phyloP scores from a whole-genome alignment of 169 alveolate species.

The Plasmodium ovale region DNA sequence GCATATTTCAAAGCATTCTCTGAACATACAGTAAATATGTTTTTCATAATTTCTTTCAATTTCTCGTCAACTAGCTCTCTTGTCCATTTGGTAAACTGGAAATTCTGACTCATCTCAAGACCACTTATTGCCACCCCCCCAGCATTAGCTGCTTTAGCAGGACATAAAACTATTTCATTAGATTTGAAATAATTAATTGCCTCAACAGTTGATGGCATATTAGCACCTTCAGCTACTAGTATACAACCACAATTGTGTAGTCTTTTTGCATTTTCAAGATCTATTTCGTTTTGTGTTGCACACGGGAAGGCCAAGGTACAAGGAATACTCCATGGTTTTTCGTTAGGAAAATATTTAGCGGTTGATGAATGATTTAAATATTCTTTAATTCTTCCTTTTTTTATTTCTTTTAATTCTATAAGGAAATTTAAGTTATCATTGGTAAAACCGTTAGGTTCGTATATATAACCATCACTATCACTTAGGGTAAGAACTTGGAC shows the following conservation, averaged over 20 bases:
- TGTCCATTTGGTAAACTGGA: conserved; percentile 84
- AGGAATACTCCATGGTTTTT: conserved; percentile 83
- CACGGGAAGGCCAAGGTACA: conserved; percentile 89
- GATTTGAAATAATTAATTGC: conserved; percentile 84
- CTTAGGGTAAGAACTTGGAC: conserved; percentile 87
- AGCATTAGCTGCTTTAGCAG: conserved; percentile 92
- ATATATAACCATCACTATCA: conserved; percentile 86
- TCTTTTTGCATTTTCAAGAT: conserved; percentile 80
- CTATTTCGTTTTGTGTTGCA: conserved; percentile 90
- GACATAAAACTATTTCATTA: conserved; percentile 83
- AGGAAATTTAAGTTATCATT: conserved; percentile 76
- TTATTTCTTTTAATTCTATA: conserved; percentile 80
- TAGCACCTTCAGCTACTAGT: conserved; percentile 89
- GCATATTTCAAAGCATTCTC: conserved; percentile 82
- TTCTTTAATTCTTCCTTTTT: conserved; percentile 79
- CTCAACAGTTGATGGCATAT: conserved; percentile 89
- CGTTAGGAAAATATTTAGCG: conserved; percentile 78
- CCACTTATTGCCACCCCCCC: conserved; percentile 93
- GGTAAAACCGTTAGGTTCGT: conserved; percentile 85
- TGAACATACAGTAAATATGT: conserved; percentile 81
- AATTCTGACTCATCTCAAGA: conserved; percentile 90
- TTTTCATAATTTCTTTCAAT: conserved; percentile 84
- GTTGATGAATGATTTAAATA: conserved; percentile 76
- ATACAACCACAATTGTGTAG: conserved; percentile 81
- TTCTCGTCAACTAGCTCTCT: conserved; percentile 86